A percentile compares a stretch with the other conserved stretches of the same genome.
phyloP scores from a whole-genome alignment of 805 yeast species.

The Candida xiaguanensis region DNA sequence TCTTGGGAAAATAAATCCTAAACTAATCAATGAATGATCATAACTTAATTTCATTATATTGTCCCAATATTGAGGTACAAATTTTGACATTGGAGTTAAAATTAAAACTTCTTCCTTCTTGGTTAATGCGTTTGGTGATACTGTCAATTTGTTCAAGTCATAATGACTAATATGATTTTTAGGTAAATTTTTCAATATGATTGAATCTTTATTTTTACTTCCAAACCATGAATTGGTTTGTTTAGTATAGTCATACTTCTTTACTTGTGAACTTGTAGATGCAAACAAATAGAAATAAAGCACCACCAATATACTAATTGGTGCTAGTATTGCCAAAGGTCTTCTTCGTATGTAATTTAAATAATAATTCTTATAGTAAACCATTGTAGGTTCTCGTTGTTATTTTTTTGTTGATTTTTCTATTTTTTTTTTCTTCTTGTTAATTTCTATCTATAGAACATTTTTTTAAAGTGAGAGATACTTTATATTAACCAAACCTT shows the following conservation, averaged over 20 bases:
- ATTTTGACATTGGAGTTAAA: constrained; percentile 86
- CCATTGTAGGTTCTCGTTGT: constrained; percentile 5
- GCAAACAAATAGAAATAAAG: constrained; percentile 39
- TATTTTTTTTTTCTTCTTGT: constrained; percentile 3
- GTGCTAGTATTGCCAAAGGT: constrained; percentile 47
- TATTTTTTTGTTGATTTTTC: constrained; percentile 1
- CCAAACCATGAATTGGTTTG: constrained; percentile 47
- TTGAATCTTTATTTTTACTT: constrained; percentile 43
- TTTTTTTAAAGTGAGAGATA: too few species aligned
- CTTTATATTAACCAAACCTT: too few species aligned
- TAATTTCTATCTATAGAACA: neutral
- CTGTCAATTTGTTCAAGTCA: constrained; percentile 73
- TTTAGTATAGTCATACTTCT: constrained; percentile 45
- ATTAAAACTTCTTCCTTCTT: constrained; percentile 82
- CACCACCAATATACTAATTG: constrained; percentile 40
- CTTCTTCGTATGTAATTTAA: constrained; percentile 59
- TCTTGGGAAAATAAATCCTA: constrained; percentile 91
- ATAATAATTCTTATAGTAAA: constrained; percentile 23
- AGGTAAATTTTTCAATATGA: constrained; percentile 59
- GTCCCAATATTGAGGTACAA: constrained; percentile 83
- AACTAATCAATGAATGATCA: constrained; percentile 79
- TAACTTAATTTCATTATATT: constrained; percentile 72
- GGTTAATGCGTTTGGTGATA: constrained; percentile 66
- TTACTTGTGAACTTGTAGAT: constrained; percentile 12
- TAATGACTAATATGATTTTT: constrained; percentile 77